Evolutionary conservation across 306 rosid genomes (phyloP), one percentile per base, ranked within the genome.

Genomic region (Quercus ilex): DNA sequence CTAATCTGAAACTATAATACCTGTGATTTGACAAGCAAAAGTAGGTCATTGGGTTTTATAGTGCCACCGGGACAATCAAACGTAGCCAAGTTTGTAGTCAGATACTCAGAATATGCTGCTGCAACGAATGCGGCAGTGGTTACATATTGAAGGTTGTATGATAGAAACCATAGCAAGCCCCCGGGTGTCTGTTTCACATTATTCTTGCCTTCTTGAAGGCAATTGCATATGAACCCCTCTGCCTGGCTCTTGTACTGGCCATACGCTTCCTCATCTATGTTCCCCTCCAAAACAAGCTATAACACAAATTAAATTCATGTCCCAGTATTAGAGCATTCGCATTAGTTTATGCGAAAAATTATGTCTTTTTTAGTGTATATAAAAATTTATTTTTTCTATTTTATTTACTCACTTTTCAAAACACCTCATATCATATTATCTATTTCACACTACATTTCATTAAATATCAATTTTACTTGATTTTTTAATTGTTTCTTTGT

Each of bases 231-330:
- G 85, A 81, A 90, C 46, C 84, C 31, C 53, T 87, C 94, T 28
- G 90, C 90, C 18, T 87, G 77, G 52, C 38, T 35, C 81, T 85
- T 87, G 76, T 82, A 88, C 52, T 84, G 75, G 5, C 5, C 41
- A 94, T 92, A 92, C 2, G 21, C 49, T 5, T 82, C 91, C 19
- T 87, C 73, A 7, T 46, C 5, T 0, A 13, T 19, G 17, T 79
- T 88, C 68, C 88, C 90, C 2, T 88, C 91, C 75, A 92, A 41
- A 38, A 92, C 85, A 78, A 92, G 84, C 92, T 87, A 82, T 5
- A 85, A 69, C 0, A 38, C 17, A 25, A 25, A 5, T 3, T 21
- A 35, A 35, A 35, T 35, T 6, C 41, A 23, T 10, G 3, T 4
- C 1, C 11, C 25, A 25, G 1, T 55, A 6, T 58, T 58, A 58